A percentile compares a stretch with the other conserved stretches of the same genome.
Conservation (phyloP, 2,329 filamentous ascomycete species). For the Colletotrichum sp. region DNA sequence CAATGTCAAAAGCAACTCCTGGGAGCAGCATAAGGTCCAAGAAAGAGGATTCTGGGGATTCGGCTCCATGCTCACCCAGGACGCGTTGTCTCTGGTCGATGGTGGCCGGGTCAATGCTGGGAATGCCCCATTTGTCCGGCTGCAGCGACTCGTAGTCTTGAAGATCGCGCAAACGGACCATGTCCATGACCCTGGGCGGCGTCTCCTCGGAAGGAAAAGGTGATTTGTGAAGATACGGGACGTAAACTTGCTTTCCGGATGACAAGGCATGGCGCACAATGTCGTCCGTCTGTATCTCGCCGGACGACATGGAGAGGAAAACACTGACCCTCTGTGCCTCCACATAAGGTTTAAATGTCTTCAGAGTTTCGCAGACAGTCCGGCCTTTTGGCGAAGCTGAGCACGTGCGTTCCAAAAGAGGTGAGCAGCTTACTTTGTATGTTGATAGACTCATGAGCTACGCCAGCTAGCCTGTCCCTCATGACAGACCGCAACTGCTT, state of each 20-base stretch:
- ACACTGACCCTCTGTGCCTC: slow-evolving; percentile 79
- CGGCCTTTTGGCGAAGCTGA: slow-evolving; percentile 55
- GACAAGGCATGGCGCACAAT: slow-evolving; percentile 83
- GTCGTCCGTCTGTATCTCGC: slow-evolving; percentile 82
- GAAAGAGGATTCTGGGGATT: slow-evolving; percentile 29
- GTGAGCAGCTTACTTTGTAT: slow-evolving; percentile 69
- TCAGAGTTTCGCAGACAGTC: slow-evolving; percentile 67
- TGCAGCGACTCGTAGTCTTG: slow-evolving; percentile 79
- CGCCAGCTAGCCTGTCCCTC: slow-evolving; percentile 65
- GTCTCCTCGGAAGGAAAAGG: slow-evolving; percentile 51
- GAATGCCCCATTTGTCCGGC: slow-evolving; percentile 91
- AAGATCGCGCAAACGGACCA: slow-evolving; percentile 79
- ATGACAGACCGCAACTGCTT: slow-evolving; percentile 75
- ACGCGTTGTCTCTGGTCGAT: slow-evolving; percentile 73
- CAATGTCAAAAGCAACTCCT: slow-evolving; percentile 86
- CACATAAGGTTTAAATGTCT: slow-evolving; percentile 74
- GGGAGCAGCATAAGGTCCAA: slow-evolving; percentile 91
- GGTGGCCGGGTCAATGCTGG: slow-evolving; percentile 74
- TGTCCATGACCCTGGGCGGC: slow-evolving; percentile 83
- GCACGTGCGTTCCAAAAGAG: background rate
- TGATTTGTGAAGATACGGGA: slow-evolving; percentile 83
- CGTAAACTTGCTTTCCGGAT: slow-evolving; percentile 83
- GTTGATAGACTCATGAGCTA: slow-evolving; percentile 66
- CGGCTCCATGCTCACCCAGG: slow-evolving; percentile 65
- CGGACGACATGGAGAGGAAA: slow-evolving; percentile 90